Base-by-base conservation (phyloP, 306 rosid species). In the Ammopiptanthus mongolicus region DNA sequence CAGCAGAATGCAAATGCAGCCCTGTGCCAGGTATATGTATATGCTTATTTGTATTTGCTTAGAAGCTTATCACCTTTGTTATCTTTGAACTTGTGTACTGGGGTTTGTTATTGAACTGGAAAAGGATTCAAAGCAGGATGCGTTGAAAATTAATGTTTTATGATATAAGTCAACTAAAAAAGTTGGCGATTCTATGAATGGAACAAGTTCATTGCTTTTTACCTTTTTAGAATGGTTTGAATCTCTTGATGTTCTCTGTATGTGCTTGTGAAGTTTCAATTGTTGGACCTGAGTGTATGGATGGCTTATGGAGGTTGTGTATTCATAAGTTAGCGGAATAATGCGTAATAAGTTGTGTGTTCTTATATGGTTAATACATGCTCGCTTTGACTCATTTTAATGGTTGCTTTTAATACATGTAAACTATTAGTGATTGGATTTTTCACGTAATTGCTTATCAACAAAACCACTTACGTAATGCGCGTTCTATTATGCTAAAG, bases 1-100 rank as follows among this genome's bases (percentile, higher is more conserved):
- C 98, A 96, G 69, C 99, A 96, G 86, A 96, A 96, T 84, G 99
- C 99, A 57, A 92, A 96, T 84, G 61, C 99, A 19, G 99, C 99
- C 76, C 87, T 96, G 61, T 98, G 99, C 47, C 97, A 96, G 98
- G 99, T 92, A 75, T 18, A 42, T 10, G 17, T 70, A 5, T 33
- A 13, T 50, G 44, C 73, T 62, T 21, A 41, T 66, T 69, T 80
- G 23, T 65, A 34, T 46, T 76, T 76, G 48, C 19, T 67, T 58
- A 22, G 53, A 6, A 50, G 33, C 25, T 64, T 53, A 12, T 55
- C 11, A 5, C 8, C 25, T 23, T 12, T 62, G 28, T 61, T 34
- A 15, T 65, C 10, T 15, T 53, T 3, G 9, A 6, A 28, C 7
- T 39, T 25, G 21, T 5, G 14, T 71, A 28, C 31, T 75, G 13